phyloP scores from a whole-genome alignment of 345 rosid genomes.

The Boechera stricta region DNA sequence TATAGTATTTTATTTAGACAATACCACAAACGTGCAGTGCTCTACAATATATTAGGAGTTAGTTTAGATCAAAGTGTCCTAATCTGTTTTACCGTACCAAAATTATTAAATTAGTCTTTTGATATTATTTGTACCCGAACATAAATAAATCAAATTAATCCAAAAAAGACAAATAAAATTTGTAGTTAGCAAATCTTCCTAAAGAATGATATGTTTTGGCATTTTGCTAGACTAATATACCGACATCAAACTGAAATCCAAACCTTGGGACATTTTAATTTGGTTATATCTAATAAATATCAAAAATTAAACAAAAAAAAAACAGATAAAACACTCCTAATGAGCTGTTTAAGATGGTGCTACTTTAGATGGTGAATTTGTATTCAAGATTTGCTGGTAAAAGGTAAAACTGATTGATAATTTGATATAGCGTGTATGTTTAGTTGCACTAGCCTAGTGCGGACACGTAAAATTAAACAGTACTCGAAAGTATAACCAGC shows the following conservation, averaged over 20 bases:
- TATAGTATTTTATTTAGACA: neutral
- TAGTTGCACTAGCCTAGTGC: neutral
- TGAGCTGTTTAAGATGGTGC: neutral
- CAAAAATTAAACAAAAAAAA: too few species aligned
- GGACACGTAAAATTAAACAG: neutral
- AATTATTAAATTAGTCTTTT: too few species aligned
- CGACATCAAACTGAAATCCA: conserved; percentile 1
- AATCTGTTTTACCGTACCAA: neutral
- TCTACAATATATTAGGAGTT: neutral
- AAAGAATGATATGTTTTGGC: neutral
- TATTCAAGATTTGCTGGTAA: neutral
- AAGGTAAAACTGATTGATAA: neutral
- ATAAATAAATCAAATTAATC: neutral
- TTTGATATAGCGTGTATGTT: neutral
- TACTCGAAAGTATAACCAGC: neutral
- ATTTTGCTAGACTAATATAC: neutral
- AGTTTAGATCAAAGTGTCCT: neutral
- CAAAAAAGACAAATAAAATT: neutral
- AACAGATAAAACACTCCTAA: too few species aligned
- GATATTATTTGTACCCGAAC: neutral
- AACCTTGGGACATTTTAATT: neutral
- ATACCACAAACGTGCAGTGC: neutral
- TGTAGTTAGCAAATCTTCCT: neutral
- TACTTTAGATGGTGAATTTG: too few species aligned
- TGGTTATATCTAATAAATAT: too few species aligned